Percentiles rank a stretch among this genome's conserved stretches.
Conservation (phyloP, 2,329 filamentous ascomycete genomes). For the Stachybotrys elegans region DNA sequence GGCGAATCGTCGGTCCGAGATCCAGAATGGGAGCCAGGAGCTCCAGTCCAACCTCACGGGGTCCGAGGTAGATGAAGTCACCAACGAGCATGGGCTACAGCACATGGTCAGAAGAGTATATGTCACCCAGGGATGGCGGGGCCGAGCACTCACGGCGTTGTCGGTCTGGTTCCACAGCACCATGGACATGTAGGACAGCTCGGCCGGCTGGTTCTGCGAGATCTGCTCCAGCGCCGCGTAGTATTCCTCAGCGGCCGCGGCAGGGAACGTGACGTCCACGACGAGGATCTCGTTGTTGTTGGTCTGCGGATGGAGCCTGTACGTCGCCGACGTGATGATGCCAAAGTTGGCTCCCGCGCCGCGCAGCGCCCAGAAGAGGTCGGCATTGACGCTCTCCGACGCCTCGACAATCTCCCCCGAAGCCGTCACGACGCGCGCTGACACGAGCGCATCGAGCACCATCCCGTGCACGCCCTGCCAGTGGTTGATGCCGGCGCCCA, state of each 20-base stretch:
- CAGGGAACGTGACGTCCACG: neutral
- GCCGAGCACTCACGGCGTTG: neutral
- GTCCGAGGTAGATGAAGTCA: neutral
- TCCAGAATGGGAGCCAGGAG: neutral
- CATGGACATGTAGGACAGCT: neutral
- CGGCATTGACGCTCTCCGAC: conserved; percentile 33
- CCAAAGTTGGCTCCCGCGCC: conserved; percentile 42
- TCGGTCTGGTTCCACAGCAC: neutral
- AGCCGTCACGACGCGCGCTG: conserved; percentile 32
- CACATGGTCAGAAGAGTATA: too few relatives aligned
- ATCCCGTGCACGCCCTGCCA: conserved; percentile 39
- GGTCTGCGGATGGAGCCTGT: neutral
- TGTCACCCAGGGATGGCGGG: too few relatives aligned
- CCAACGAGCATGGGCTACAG: neutral
- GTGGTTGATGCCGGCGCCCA: neutral
- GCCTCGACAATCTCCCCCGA: conserved; percentile 27
- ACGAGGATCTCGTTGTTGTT: neutral
- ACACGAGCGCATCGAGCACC: conserved; percentile 35
- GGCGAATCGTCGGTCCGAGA: too few relatives aligned
- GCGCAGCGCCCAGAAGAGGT: conserved; percentile 44
- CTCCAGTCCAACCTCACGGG: neutral
- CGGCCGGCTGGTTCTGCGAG: neutral
- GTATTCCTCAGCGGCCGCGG: too few relatives aligned
- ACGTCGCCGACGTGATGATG: conserved; percentile 21
- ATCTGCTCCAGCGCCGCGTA: neutral